Base-by-base conservation (phyloP, 2,329 filamentous ascomycete genomes). In the Reticulascus tulasneorum region DNA sequence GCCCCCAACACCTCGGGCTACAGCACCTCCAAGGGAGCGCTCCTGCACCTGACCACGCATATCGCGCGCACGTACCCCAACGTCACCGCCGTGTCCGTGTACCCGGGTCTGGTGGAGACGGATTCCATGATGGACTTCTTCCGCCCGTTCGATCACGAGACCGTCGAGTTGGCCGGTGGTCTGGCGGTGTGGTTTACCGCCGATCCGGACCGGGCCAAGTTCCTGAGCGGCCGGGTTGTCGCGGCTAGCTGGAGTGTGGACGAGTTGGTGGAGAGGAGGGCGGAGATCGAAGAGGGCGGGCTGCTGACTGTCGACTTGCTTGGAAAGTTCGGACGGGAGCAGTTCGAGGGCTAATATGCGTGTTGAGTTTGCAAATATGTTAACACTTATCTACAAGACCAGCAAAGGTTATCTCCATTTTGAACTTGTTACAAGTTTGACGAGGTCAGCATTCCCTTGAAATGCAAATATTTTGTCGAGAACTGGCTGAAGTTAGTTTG, bases 211-310 rank as follows among this genome's bases (percentile, higher is more conserved):
- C 48, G 51, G 33, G 59, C 59, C 2, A 46, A 51, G 19, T 61
- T 55, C 42, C 42, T 64, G 11, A 55, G 46, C 28, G 52, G 56
- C 6, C 46, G 51, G n/a, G 55, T 56, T 30, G 41, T 62, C 1
- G 44, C 47, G 36, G 53, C 53, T 2, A 63, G 62, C 38, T 62
- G 59, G 59, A 56, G 63, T 37, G 53, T 58, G 4, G 48, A 56
- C 10, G 59, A 62, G 45, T 29, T 61, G 23, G 18, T 24, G 11
- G 39, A 39, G 31, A 4, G 33, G 16, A 19, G 23, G 7, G 23
- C 21, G n/a, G 42, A 45, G 25, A 39, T 42, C 11, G 18, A 20
- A 10, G 32, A 33, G 17, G 22, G 15, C 9, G 26, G 30, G 4
- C 25, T 42, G 24, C 5, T 42, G 34, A 26, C 37, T 17, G 19